Evolutionary conservation across 1,284 basidiomycete species (phyloP).

Genomic region (Puccinia horiana): DNA sequence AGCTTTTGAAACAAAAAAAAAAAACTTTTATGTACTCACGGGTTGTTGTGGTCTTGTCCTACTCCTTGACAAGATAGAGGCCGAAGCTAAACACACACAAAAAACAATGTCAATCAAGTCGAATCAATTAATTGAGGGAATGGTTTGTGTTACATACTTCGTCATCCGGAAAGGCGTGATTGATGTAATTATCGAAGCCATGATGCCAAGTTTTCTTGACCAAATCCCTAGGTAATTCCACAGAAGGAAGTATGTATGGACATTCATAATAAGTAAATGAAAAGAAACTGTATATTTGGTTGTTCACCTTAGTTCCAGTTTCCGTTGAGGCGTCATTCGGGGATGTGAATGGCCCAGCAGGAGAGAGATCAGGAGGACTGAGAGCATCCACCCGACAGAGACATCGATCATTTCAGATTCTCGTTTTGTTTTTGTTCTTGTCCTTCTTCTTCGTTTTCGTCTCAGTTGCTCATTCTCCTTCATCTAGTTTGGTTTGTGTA

Average conservation of each 20-base stretch:
- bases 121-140: background rate
- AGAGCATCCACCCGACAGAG: background rate
- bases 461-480: too few relatives aligned
- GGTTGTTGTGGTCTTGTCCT: conserved; percentile 19
- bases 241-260: background rate
- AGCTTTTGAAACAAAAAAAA: background rate
- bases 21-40: background rate
- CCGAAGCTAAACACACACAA: conserved; percentile 12
- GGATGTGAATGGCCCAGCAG: background rate
- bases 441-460: background rate
- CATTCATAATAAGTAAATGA: background rate
- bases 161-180: conserved; percentile 60
- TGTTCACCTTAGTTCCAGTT: background rate
- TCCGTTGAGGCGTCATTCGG: background rate
- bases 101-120: background rate
- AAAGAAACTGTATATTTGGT: background rate
- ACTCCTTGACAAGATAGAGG: conserved; percentile 37
- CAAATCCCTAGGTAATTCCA: conserved; percentile 68
- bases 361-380: background rate
- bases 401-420: background rate
- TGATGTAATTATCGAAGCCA: conserved; percentile 78
- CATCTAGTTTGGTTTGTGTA: too few relatives aligned
- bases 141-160: conserved; percentile 70
- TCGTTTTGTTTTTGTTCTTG: background rate
- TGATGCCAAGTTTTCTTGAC: conserved; percentile 77